Conservation (phyloP, 768 basidiomycete genomes). For the Phylloporus sp. region DNA sequence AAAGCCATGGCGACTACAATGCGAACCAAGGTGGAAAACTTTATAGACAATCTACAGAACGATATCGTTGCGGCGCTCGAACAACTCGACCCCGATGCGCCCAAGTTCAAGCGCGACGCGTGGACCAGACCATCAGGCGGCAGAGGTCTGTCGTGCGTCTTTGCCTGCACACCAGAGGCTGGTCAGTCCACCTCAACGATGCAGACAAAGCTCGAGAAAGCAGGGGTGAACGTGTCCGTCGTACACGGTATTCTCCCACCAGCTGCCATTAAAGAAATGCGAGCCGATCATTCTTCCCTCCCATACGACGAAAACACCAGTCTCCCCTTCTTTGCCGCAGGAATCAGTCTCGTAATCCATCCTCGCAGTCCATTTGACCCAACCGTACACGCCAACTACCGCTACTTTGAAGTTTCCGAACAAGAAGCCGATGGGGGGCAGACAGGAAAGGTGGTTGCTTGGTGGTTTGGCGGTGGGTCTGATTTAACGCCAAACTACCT, state of each 20-base stretch:
- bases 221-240: conserved; percentile 91
- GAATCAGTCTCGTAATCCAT: conserved; percentile 89
- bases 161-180: conserved; percentile 43
- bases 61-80: conserved; percentile 76
- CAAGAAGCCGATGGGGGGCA: conserved; percentile 32
- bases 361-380: conserved; percentile 91
- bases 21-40: conserved; percentile 73
- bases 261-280: conserved; percentile 89
- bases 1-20: conserved; percentile 39
- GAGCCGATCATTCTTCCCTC: conserved; percentile 79
- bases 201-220: conserved; percentile 79
- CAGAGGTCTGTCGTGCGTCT: conserved; percentile 77
- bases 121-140: conserved; percentile 70
- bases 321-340: conserved; percentile 91
- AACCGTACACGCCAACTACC: conserved; percentile 93
- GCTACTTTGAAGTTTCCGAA: conserved; percentile 91
- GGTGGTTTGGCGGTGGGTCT: conserved; percentile 98
- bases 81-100: conserved; percentile 64
- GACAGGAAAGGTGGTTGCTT: conserved; percentile 62
- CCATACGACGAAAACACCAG: conserved; percentile 55
- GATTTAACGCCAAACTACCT: conserved; percentile 95
- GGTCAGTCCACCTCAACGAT: conserved; percentile 31
- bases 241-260: conserved; percentile 88
- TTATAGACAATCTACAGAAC: conserved; percentile 72
- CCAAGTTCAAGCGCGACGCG: conserved; percentile 74